Conservation (phyloP, 2,329 filamentous ascomycete species). For the Falciphora oryzae region DNA sequence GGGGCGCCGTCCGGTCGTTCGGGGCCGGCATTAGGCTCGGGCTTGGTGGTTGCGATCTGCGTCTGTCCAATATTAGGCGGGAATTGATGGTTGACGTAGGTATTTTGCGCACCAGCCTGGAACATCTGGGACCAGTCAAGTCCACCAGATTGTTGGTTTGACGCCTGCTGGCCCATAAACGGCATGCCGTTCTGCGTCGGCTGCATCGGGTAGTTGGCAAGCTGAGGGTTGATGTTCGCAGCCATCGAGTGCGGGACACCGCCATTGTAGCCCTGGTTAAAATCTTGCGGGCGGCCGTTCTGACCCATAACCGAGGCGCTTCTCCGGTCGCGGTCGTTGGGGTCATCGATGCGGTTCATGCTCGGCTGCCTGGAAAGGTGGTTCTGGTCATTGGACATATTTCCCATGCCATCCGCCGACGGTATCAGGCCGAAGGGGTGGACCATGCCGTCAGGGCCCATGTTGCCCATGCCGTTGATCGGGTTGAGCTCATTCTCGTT, state of each 20-base stretch:
- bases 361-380: slow-evolving; percentile 57
- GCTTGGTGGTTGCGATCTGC: slow-evolving; percentile 61
- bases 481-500: slow-evolving; percentile 51
- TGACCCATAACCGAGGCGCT: slow-evolving; percentile 50
- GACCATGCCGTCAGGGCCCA: slow-evolving; percentile 46
- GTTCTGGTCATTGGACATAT: slow-evolving; percentile 53
- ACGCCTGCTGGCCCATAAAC: slow-evolving; percentile 55
- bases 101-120: slow-evolving; percentile 63
- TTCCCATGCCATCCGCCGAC: slow-evolving; percentile 52
- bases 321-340: slow-evolving; percentile 50
- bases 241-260: slow-evolving; percentile 57
- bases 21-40: slow-evolving; percentile 53
- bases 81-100: slow-evolving; percentile 57
- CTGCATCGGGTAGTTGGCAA: slow-evolving; percentile 59
- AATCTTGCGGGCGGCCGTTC: slow-evolving; percentile 34
- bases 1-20: slow-evolving; percentile 41
- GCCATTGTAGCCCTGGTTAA: slow-evolving; percentile 50
- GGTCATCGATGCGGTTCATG: slow-evolving; percentile 52
- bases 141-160: slow-evolving; percentile 52
- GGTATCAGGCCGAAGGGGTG: slow-evolving; percentile 40
- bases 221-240: slow-evolving; percentile 54
- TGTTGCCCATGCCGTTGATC: slow-evolving; percentile 55
- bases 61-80: slow-evolving; percentile 61
- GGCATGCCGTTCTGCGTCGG: slow-evolving; percentile 58
- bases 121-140: slow-evolving; percentile 77